These are phyloP conservation scores for Auriscalpium microsporum DNA, from an alignment of 768 basidiomycete genomes.

Conservation along the genomic window DNA sequence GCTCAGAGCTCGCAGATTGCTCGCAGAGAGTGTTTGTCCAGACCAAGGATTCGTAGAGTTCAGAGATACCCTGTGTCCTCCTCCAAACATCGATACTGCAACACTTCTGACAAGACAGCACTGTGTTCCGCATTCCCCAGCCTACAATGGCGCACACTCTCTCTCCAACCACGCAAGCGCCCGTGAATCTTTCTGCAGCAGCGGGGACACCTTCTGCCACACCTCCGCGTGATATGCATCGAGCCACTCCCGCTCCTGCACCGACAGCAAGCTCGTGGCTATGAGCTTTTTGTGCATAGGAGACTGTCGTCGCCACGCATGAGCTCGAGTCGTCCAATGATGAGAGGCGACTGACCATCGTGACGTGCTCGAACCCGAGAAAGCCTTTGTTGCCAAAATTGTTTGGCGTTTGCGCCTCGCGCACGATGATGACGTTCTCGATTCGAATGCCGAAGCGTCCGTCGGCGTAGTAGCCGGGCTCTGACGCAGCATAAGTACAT, in stretches of 20 bases:
- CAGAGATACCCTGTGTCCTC: no score
- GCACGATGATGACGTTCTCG: conserved; percentile 81
- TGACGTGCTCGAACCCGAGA: conserved; percentile 78
- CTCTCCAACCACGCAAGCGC: conserved; percentile 57
- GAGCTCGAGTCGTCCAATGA: not conserved
- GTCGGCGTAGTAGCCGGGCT: conserved; percentile 90
- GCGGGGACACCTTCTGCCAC: conserved; percentile 60
- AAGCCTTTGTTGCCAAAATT: conserved; percentile 81
- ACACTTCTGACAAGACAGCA: no score
- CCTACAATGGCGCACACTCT: conserved; percentile 36
- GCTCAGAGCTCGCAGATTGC: no score
- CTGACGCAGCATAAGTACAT: conserved; percentile 26
- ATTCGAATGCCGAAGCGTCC: conserved; percentile 89
- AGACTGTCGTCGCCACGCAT: conserved; percentile 32
- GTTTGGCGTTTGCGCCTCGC: conserved; percentile 56
- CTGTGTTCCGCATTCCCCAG: no score
- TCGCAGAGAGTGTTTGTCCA: no score
- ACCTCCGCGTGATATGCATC: conserved; percentile 77
- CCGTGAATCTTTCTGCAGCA: conserved; percentile 52
- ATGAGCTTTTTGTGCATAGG: conserved; percentile 86
- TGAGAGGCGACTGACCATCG: conserved; percentile 52
- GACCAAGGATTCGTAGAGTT: no score
- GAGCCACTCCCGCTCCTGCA: conserved; percentile 72
- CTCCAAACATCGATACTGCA: no score
- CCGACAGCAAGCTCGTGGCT: conserved; percentile 50